Conservation (phyloP, 2,329 filamentous ascomycete species). For the Raffaelea ambrosiae region DNA sequence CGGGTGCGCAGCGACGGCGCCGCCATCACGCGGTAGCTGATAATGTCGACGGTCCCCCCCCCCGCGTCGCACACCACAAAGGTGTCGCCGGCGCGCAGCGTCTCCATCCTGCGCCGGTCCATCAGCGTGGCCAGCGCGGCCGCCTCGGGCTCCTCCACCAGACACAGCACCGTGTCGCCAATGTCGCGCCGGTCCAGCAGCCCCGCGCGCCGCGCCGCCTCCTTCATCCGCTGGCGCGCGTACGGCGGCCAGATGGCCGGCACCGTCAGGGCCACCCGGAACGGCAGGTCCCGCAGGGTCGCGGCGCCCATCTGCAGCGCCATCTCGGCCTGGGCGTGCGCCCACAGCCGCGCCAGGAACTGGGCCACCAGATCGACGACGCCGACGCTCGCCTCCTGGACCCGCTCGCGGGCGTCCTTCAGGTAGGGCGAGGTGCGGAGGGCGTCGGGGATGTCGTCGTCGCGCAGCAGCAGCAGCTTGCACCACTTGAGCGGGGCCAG, state of each 20-base stretch:
- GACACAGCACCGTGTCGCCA: slow-evolving; percentile 21
- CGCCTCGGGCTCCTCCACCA: slow-evolving; percentile 36
- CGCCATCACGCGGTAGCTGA: slow-evolving; percentile 37
- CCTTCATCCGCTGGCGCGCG: slow-evolving; percentile 25
- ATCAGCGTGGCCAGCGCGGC: slow-evolving; percentile 32
- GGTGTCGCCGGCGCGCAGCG: slow-evolving; percentile 9
- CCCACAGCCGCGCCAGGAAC: slow-evolving; percentile 26
- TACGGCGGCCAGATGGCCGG: slow-evolving; percentile 38
- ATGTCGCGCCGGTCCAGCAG: slow-evolving; percentile 19
- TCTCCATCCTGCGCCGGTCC: slow-evolving; percentile 14
- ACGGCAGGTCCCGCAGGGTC: slow-evolving; percentile 8
- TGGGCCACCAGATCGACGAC: slow-evolving; percentile 20
- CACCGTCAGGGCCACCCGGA: slow-evolving; percentile 32
- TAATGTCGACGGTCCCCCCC: slow-evolving; percentile 34
- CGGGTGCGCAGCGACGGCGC: slow-evolving; percentile 28
- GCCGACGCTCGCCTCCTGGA: slow-evolving; percentile 7
- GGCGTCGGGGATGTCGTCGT: slow-evolving; percentile 8
- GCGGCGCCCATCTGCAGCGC: slow-evolving; percentile 14
- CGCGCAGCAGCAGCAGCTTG: slow-evolving; percentile 12
- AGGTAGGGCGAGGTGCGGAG: slow-evolving; percentile 7
- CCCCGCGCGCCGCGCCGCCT: slow-evolving; percentile 25
- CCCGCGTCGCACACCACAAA: slow-evolving; percentile 22
- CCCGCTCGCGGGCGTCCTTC: neutral
- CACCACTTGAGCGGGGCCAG: slow-evolving; percentile 9
- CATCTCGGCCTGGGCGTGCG: slow-evolving; percentile 14